Base-by-base conservation (phyloP, 768 basidiomycete genomes). In the Thelephora ganbajun region DNA sequence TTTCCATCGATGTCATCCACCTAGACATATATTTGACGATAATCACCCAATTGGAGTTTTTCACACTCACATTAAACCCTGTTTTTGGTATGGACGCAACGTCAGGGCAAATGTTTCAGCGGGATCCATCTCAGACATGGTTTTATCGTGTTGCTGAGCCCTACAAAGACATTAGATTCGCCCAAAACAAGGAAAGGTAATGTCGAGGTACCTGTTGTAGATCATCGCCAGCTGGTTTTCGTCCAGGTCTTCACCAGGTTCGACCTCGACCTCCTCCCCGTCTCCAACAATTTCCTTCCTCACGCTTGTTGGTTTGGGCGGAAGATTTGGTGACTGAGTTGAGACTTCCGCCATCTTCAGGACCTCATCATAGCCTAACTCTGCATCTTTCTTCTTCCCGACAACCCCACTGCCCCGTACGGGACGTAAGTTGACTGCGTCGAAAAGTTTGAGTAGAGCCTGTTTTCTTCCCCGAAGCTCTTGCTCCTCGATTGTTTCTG, bases 1-100 rank as follows among this genome's bases (percentile, higher is more conserved):
- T 75, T 64, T 98, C 94, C 46, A 91, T 69, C 2, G 85, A 83
- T 53, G 79, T 68, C 92, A 96, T 92, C 93, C 93, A 98, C 34
- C 87, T 89, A 49, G 12, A 43, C 30, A 19, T n/a, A 12, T 43
- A 18, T 47, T 54, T 49, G 47, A 45, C 33, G 42, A 9, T 35
- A 23, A 36, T 1, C 37, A 13, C 18, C 41, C 16, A 37, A 43
- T 23, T 33, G 34, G 2, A 23, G 37, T 33, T 39, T 44, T 46
- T 23, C 45, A 6, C 13, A 62, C 79, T 43, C 46, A 87, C 81
- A 68, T 68, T 42, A 97, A 66, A 0, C 92, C 94, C 63, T 98
- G 94, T 58, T 91, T 94, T 59, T 97, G 94, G 63, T 98, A 97
- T 34, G 79, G 79, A 42, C 89, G 76, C 22, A 94, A 64, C 2